phyloP scores from a whole-genome alignment of 306 rosid species.

The Fragaria nilgerrensis region DNA sequence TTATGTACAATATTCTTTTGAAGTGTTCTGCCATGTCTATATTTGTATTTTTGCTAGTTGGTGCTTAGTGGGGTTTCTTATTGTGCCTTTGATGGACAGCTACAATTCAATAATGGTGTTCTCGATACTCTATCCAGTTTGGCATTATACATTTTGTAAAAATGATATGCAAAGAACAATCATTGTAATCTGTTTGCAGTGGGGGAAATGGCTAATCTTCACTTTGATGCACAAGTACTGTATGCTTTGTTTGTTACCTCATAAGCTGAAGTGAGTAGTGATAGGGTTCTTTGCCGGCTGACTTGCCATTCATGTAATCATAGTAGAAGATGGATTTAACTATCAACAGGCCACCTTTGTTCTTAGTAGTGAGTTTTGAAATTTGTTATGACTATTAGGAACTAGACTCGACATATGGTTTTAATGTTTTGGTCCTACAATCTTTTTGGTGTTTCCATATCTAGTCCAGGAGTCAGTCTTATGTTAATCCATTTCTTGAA shows the following conservation, averaged over 20 bases:
- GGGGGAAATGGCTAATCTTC: neutral
- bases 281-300: neutral
- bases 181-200: neutral
- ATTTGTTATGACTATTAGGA: neutral
- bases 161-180: neutral
- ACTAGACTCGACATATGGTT: neutral
- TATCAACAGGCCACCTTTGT: neutral
- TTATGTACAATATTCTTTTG: neutral
- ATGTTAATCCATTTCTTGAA: neutral
- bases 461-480: neutral
- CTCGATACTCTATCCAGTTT: conserved; percentile 1
- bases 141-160: neutral
- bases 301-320: neutral
- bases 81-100: conserved; percentile 14
- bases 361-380: neutral
- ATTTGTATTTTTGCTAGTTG: conserved; percentile 18
- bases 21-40: neutral
- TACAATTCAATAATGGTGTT: conserved; percentile 18
- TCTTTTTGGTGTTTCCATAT: neutral
- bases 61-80: conserved; percentile 4
- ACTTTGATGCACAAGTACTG: neutral
- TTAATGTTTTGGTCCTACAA: neutral
- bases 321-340: neutral
- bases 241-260: neutral
- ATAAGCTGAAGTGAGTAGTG: neutral